A percentile compares a stretch with the other conserved stretches of the same genome.
phyloP scores from a whole-genome alignment of 345 rosid species.

The Leavenworthia alabamica region DNA sequence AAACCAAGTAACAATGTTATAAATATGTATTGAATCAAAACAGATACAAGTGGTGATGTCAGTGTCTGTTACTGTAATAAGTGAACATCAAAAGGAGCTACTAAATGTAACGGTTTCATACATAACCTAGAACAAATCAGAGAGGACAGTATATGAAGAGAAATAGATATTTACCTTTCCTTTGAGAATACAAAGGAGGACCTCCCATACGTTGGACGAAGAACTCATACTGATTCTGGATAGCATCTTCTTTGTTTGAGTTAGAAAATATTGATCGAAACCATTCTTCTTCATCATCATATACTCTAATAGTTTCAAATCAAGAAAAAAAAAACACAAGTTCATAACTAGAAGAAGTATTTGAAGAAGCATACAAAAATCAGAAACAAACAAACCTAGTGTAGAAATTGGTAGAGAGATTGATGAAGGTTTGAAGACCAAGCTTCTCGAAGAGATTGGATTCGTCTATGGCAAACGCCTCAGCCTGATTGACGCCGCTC shows the following conservation, averaged over 20 bases:
- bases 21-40: background rate
- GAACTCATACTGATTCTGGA: conserved; percentile 86
- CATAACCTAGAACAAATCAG: background rate
- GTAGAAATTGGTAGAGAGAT: conserved; percentile 89
- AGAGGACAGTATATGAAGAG: background rate
- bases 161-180: conserved; percentile 47
- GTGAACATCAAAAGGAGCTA: background rate
- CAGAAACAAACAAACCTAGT: conserved; percentile 39
- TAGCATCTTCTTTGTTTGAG: conserved; percentile 81
- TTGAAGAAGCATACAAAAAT: background rate
- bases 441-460: conserved; percentile 68
- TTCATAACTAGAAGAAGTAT: background rate
- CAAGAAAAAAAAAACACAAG: background rate
- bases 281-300: no score
- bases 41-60: background rate
- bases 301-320: no score
- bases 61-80: background rate
- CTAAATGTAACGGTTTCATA: background rate
- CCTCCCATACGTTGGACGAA: conserved; percentile 97
- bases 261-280: conserved; percentile 63
- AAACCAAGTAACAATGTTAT: background rate
- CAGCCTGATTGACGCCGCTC: conserved; percentile 73
- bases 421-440: conserved; percentile 74
- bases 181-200: conserved; percentile 73
- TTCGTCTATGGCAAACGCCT: conserved; percentile 74